Evolutionary conservation across 345 rosid species (phyloP).

Genomic region (Reutealis trisperma): DNA sequence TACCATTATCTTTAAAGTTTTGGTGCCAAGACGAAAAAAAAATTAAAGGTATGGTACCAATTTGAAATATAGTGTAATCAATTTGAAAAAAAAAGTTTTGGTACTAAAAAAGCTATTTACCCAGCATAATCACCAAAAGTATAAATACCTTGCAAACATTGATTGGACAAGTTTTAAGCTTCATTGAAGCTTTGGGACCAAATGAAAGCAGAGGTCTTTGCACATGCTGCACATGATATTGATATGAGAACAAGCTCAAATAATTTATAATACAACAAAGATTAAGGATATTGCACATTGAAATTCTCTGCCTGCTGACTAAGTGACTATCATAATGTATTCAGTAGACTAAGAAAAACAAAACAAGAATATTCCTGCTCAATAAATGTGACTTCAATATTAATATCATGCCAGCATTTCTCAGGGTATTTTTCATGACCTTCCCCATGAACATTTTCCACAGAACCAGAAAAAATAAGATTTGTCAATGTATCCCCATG

Average conservation of each 20-base stretch:
- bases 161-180: slow-evolving; percentile 78
- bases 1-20: too few species aligned
- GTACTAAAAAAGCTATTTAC: too few species aligned
- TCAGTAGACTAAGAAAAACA: slow-evolving; percentile 9
- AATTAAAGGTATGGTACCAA: too few species aligned
- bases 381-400: not conserved
- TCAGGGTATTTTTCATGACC: not conserved
- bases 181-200: slow-evolving; percentile 89
- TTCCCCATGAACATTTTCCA: not conserved
- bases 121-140: slow-evolving; percentile 11
- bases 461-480: not conserved
- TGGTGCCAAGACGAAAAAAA: too few species aligned
- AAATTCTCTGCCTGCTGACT: not conserved
- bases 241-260: slow-evolving; percentile 24
- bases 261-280: slow-evolving; percentile 4
- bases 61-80: too few species aligned
- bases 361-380: not conserved
- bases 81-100: too few species aligned
- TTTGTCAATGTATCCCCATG: not conserved
- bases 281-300: not conserved
- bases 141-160: slow-evolving; percentile 86
- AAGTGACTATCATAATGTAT: slow-evolving; percentile 1
- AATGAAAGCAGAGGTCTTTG: slow-evolving; percentile 89
- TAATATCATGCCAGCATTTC: not conserved
- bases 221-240: slow-evolving; percentile 67